Conservation (phyloP, 2,329 filamentous ascomycete genomes). For the Cladosporium sp. region DNA sequence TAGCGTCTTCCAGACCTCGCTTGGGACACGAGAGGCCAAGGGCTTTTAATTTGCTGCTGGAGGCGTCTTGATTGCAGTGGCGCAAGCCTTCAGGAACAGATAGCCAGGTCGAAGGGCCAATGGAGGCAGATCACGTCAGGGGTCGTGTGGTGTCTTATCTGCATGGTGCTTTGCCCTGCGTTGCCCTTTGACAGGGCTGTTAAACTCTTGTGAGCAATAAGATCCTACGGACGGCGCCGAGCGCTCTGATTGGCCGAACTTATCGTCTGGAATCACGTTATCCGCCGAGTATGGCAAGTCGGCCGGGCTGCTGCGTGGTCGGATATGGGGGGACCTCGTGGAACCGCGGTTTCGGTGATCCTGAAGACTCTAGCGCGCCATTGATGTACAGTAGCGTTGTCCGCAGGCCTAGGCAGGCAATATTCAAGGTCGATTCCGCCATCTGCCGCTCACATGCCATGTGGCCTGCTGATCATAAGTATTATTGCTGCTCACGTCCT, state of each 20-base stretch:
- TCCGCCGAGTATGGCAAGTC: neutral
- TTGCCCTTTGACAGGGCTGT: neutral
- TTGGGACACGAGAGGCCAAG: neutral
- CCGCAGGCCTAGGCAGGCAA: neutral
- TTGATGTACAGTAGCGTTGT: neutral
- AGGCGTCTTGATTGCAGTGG: neutral
- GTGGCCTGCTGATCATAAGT: neutral
- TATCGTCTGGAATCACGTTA: neutral
- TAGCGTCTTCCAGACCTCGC: constrained; percentile 2
- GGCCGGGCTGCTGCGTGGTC: neutral
- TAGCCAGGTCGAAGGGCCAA: neutral
- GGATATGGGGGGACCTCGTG: neutral
- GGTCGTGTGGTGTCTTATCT: neutral
- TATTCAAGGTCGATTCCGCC: neutral
- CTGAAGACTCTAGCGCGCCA: neutral
- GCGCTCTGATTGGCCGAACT: neutral
- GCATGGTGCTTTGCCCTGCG: neutral
- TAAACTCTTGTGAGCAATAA: too few species aligned
- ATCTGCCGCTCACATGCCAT: neutral
- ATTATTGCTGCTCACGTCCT: neutral
- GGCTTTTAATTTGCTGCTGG: neutral
- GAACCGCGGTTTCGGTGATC: neutral
- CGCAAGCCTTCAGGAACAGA: neutral
- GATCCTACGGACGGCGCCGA: too few species aligned
- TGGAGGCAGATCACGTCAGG: neutral